Conservation (phyloP, 73 alveolate species). For the Paramecium tetraurelia region DNA sequence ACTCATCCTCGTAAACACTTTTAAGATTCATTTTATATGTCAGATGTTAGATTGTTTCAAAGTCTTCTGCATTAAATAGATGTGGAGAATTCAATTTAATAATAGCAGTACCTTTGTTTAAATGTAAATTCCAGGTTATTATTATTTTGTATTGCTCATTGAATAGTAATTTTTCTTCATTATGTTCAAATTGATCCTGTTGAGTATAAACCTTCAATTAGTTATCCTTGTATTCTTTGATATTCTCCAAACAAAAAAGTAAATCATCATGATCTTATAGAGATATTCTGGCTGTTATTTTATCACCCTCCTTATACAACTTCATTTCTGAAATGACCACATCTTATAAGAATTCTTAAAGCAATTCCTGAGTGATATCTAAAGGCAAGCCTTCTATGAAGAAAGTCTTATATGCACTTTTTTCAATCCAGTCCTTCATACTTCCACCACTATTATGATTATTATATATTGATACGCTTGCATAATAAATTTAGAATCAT, state of each 20-base stretch:
- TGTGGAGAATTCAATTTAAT: background rate
- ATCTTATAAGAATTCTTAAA: background rate
- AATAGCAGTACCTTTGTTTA: conserved; percentile 6
- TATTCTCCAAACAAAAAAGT: background rate
- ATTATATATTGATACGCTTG: background rate
- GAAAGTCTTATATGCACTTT: conserved; percentile 40
- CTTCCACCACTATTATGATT: conserved; percentile 29
- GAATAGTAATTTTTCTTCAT: background rate
- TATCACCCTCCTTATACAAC: background rate
- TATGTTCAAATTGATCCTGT: conserved; percentile 2
- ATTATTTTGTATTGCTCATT: background rate
- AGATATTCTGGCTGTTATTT: conserved; percentile 3
- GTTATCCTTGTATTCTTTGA: background rate
- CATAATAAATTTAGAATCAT: conserved; percentile 36
- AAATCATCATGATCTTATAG: background rate
- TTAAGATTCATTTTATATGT: background rate
- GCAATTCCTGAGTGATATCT: background rate
- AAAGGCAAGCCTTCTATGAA: conserved; percentile 16
- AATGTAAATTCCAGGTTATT: background rate
- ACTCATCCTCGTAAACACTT: background rate
- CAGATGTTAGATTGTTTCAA: background rate
- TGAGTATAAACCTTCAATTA: background rate
- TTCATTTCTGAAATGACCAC: background rate
- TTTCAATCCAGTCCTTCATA: conserved; percentile 31
- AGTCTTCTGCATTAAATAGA: background rate